A percentile compares a stretch with the other conserved stretches of the same genome.
Evolutionary conservation across 495 filamentous ascomycete genomes (phyloP).

Genomic region (Penicillium antarcticum): DNA sequence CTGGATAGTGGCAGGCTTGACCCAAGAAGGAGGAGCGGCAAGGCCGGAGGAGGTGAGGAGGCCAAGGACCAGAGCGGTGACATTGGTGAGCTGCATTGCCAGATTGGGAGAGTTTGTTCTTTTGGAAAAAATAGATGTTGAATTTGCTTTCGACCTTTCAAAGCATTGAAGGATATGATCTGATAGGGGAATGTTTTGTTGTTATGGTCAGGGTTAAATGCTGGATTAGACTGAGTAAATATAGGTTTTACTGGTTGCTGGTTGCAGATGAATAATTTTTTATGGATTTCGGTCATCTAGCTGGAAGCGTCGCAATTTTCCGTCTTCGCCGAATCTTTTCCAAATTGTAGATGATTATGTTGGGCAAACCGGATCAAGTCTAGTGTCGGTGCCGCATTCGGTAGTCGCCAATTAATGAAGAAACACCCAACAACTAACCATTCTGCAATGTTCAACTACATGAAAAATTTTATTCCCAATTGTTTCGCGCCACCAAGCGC

Average conservation of each 20-base stretch:
- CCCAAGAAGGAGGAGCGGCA: slow-evolving; percentile 6
- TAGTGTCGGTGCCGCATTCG: slow-evolving; percentile 6
- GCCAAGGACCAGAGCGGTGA: slow-evolving; percentile 11
- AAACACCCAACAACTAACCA: too few relatives aligned
- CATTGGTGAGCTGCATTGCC: slow-evolving; percentile 19
- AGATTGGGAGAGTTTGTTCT: neutral
- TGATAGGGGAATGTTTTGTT: neutral
- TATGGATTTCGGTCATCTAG: too few relatives aligned
- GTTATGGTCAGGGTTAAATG: neutral
- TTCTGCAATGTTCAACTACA: too few relatives aligned
- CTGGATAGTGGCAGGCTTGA: slow-evolving; percentile 12
- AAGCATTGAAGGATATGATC: neutral
- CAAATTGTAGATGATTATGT: neutral
- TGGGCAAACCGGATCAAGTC: neutral
- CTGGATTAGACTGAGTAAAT: neutral
- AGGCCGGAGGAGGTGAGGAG: slow-evolving; percentile 10
- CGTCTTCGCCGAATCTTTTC: slow-evolving; percentile 7
- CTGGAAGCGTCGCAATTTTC: neutral
- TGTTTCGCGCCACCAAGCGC: too few relatives aligned
- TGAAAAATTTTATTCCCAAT: too few relatives aligned
- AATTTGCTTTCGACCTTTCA: neutral
- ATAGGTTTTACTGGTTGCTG: neutral
- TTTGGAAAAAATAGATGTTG: neutral
- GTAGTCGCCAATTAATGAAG: neutral
- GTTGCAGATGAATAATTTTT: neutral